Conservation (phyloP, 768 basidiomycete species). For the Myochromella boudieri region DNA sequence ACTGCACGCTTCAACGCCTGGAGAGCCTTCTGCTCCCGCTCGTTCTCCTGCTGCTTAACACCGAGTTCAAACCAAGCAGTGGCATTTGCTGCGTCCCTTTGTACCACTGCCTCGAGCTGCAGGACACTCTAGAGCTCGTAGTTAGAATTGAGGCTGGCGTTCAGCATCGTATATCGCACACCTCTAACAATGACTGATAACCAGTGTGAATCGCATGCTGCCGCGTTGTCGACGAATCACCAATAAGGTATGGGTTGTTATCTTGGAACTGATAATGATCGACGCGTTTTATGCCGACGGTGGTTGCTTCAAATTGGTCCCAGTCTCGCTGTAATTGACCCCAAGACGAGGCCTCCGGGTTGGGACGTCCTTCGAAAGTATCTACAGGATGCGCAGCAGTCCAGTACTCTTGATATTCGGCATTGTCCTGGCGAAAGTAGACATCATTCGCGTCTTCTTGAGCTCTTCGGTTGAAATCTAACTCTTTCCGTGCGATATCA, state of each 20-base stretch:
- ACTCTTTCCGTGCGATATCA: constrained; percentile 5
- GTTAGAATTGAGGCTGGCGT: no score
- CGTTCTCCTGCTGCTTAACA: constrained; percentile 97
- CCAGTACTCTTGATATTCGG: constrained; percentile 60
- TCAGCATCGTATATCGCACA: no score
- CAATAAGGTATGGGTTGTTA: constrained; percentile 76
- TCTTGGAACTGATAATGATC: constrained; percentile 68
- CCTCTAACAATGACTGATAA: constrained; percentile 41
- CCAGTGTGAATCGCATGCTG: constrained; percentile 40
- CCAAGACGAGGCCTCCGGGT: constrained; percentile 49
- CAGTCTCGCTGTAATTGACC: constrained; percentile 70
- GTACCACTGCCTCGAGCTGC: constrained; percentile 87
- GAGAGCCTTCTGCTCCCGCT: constrained; percentile 89
- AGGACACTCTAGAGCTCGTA: constrained; percentile 76
- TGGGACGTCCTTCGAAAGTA: constrained; percentile 12
- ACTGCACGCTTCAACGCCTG: constrained; percentile 80
- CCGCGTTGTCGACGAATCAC: constrained; percentile 55
- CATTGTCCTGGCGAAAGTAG: constrained; percentile 73
- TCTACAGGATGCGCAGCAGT: constrained; percentile 25
- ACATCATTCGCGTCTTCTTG: constrained; percentile 46
- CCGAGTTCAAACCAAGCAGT: constrained; percentile 89
- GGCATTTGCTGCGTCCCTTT: constrained; percentile 69
- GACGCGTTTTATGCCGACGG: constrained; percentile 58
- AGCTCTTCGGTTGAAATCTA: not conserved
- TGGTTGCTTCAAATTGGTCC: constrained; percentile 80